Base-by-base conservation (phyloP, 139 green algal genomes). In the Chlorella sp. region DNA sequence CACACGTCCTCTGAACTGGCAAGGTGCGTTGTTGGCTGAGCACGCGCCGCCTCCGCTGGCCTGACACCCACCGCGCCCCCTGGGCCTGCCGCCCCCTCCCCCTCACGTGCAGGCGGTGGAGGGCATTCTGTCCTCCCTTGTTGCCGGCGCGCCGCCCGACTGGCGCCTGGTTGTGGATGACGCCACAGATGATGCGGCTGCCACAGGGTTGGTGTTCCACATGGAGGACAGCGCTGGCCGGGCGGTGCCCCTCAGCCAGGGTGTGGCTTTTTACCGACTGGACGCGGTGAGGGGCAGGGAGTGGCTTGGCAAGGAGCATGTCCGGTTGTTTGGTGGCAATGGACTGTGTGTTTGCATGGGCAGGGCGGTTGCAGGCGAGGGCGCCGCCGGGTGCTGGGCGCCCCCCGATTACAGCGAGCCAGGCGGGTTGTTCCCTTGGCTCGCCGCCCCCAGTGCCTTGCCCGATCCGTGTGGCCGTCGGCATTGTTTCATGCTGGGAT, bases 81-180 rank as follows among this genome's bases (percentile, higher is more conserved):
- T 75, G 53, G 26, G 37, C 21, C 7, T 5, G 37, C 16, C 28
- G 21, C 64, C 18, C 26, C 57, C 1, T 42, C 9, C 14, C 53
- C 48, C n/a, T 9, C 24, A 40, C 48, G 0, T 24, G 30, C 83
- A 89, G 86, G 86, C 48, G 19, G 86, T 89, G 75, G 30, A 34
- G 11, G n/a, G 18, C 19, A 28, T 85, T 57, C 57, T 89, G 48
- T 9, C 75, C n/a, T 76, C 86, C 39, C 86, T 89, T 7, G 30
- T 89, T 15, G 73, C 12, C 26, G 76, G 40, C 57, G 75, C 86
- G 4, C 86, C 86, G 9, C 1, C 48, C n/a, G 75, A 81, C 53
- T 89, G 86, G 86, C 71, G n/a, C 40, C 71, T 89, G 26, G 73
- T 76, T 26, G 48, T 89, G 73, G 73, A 85, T 2, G 86, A 89